These are phyloP conservation scores for Plasmodium vinckei DNA, from an alignment of 169 alveolate species.

Conservation along the genomic window DNA sequence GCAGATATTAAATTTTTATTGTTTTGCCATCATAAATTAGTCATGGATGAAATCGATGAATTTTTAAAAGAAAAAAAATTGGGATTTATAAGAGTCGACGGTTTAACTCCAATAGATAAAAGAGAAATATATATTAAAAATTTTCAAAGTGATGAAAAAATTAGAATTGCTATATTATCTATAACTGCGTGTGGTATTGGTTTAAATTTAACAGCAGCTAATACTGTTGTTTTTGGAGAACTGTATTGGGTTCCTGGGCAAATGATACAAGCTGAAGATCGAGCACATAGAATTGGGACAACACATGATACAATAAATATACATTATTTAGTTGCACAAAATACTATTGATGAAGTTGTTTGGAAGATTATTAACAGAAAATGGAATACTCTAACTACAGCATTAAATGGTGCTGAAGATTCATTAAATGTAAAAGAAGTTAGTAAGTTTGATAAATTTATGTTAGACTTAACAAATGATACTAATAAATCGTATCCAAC, in stretches of 20 bases:
- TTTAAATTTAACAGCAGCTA: conserved; percentile 95
- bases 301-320: conserved; percentile 84
- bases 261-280: conserved; percentile 98
- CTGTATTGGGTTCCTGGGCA: conserved; percentile 98
- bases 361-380: conserved; percentile 86
- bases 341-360: conserved; percentile 86
- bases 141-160: conserved; percentile 89
- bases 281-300: conserved; percentile 97
- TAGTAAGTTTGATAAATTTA: conserved; percentile 53
- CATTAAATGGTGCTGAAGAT: conserved; percentile 82
- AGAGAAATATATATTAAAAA: conserved; percentile 92
- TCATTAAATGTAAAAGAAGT: conserved; percentile 70
- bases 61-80: conserved; percentile 80
- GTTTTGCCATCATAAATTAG: conserved; percentile 96
- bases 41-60: conserved; percentile 92
- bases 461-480: conserved; percentile 62
- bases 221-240: conserved; percentile 98
- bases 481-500: conserved; percentile 69
- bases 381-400: conserved; percentile 87
- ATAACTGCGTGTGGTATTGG: conserved; percentile 97
- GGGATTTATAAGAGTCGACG: conserved; percentile 95
- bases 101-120: conserved; percentile 89
- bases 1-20: conserved; percentile 92
- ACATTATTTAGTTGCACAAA: conserved; percentile 91
- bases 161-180: conserved; percentile 93